phyloP scores from a whole-genome alignment of 257 asterid species.

The Nicotiana attenuata region DNA sequence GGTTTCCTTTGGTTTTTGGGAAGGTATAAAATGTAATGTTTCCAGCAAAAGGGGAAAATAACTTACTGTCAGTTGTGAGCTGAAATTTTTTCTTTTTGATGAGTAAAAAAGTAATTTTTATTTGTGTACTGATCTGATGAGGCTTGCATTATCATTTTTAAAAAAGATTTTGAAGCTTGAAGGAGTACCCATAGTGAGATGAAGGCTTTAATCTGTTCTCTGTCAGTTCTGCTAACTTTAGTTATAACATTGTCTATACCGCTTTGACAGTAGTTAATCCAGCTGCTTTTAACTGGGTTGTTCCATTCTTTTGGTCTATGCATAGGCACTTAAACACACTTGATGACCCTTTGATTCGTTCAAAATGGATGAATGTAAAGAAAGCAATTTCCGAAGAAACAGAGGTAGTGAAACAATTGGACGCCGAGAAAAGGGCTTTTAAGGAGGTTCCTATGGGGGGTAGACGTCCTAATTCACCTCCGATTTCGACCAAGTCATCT shows the following conservation, averaged over 20 bases:
- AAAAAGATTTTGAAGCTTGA: background rate
- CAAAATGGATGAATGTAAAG: conserved; percentile 94
- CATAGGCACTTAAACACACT: conserved; percentile 76
- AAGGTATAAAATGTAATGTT: background rate
- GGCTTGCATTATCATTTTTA: background rate
- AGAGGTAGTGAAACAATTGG: conserved; percentile 94
- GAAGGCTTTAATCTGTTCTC: background rate
- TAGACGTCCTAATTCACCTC: conserved; percentile 84
- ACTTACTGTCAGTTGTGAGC: background rate
- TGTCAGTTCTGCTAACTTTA: background rate
- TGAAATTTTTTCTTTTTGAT: background rate
- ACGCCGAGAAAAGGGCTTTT: conserved; percentile 82
- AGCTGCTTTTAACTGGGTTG: background rate
- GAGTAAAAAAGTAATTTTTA: background rate
- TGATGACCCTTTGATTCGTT: conserved; percentile 78
- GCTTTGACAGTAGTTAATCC: background rate
- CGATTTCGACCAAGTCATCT: conserved; percentile 78
- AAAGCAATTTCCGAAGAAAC: conserved; percentile 89
- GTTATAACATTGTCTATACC: background rate
- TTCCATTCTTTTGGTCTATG: background rate
- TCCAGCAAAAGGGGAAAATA: background rate
- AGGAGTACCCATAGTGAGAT: background rate
- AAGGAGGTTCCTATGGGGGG: conserved; percentile 76
- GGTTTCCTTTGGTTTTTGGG: conserved; percentile 6
- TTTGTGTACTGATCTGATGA: conserved; percentile 2